Evolutionary conservation across 331 rosid genomes (phyloP), one percentile per base, ranked within the genome.

Genomic region (Malus hybrid): DNA sequence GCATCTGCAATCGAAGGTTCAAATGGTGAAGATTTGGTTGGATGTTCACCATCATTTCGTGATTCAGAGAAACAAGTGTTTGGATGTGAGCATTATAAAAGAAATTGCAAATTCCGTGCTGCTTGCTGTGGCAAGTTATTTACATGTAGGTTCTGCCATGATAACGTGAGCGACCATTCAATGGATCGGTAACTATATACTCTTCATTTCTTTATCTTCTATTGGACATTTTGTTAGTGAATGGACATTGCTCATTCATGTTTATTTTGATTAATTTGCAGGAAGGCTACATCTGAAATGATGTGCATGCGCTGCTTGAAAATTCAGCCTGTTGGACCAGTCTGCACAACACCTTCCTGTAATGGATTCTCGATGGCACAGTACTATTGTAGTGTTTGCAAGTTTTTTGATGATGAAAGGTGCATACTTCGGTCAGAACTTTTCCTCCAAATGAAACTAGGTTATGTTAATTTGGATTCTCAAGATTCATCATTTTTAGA

Each of bases 381-480:
- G 81, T 82, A 87, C 80, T 82, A 87, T 32, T 87, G 90, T 50
- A 75, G 61, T 63, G 73, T 84, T 61, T 87, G 90, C 85, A 84
- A 87, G 77, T 78, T 87, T 74, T 87, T 87, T 77, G 88, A 87
- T 75, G 90, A 87, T 77, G 90, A 82, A 66, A 87, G 90, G 90
- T 87, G 67, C 32, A 12, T 39, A 39, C 68, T 77, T 34, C 30
- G 18, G 50, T 53, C 14, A 20, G 26, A 19, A 18, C 46, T 42
- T 57, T 73, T 24, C 34, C 66, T 13, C 20, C 64, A 20, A 62
- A 62, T 62, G 36, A 62, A 62, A 62, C 66, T 28, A 28, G 19
- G 66, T 62, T 62, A 14, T 62, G 15, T 32, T 64, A 64, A 64
- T 7, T 64, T 32, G 44, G 22, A 14, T 77, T 46, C 12, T 30